phyloP scores from a whole-genome alignment of 176 grass and related monocot genomes.

The Pontederia paniculata region DNA sequence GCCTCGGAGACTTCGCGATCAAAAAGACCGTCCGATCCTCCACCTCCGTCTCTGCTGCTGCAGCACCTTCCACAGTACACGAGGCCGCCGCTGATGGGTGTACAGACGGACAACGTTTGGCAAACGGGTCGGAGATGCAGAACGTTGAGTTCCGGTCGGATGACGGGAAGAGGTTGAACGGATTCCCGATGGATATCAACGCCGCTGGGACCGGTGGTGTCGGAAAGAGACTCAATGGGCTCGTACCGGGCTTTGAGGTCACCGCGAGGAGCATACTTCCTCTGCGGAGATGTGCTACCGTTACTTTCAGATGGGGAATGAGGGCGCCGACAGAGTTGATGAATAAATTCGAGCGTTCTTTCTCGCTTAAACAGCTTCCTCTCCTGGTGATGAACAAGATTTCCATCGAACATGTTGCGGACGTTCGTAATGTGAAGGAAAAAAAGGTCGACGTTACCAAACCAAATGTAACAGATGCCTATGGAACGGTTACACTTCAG shows the following conservation, averaged over 20 bases:
- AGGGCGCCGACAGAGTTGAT: slow-evolving; percentile 42
- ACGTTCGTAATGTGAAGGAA: slow-evolving; percentile 10
- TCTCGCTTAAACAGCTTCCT: slow-evolving; percentile 45
- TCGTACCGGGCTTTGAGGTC: slow-evolving; percentile 52
- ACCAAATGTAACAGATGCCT: not conserved
- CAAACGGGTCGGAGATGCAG: not conserved
- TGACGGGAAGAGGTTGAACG: slow-evolving; percentile 23
- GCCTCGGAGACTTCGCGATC: slow-evolving; percentile 62
- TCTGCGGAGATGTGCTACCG: slow-evolving; percentile 40
- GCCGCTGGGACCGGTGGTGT: slow-evolving; percentile 28
- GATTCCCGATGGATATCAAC: slow-evolving; percentile 35
- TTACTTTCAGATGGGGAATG: slow-evolving; percentile 67
- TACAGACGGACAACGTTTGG: slow-evolving; percentile 19
- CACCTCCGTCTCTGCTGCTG: not conserved
- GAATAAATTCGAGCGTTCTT: not conserved
- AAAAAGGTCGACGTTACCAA: not conserved
- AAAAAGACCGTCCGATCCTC: slow-evolving; percentile 39
- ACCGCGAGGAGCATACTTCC: slow-evolving; percentile 52
- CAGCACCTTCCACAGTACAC: not conserved
- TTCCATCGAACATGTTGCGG: slow-evolving; percentile 42
- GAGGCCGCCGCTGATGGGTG: slow-evolving; percentile 11
- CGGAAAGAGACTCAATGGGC: slow-evolving; percentile 19
- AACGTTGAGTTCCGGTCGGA: not conserved
- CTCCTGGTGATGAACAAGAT: slow-evolving; percentile 76
- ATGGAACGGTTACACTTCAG: not conserved